Conservation (phyloP, 805 yeast species). For the Danielia oregonensis region DNA sequence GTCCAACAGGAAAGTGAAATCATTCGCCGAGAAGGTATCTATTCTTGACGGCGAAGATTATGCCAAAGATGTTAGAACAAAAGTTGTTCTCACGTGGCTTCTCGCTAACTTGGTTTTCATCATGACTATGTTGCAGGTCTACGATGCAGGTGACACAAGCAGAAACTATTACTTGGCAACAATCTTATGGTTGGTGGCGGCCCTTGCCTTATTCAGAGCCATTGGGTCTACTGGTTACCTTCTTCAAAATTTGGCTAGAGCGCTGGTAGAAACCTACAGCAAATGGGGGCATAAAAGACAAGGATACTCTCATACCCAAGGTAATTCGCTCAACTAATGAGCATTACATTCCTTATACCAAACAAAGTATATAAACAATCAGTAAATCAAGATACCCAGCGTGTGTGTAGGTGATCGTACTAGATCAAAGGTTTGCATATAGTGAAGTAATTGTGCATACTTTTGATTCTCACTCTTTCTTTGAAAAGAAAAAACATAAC, state of each 20-base stretch:
- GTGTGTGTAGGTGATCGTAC: too few species aligned
- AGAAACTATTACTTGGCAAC: constrained; percentile 72
- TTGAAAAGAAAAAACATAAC: too few species aligned
- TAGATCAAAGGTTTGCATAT: constrained; percentile 1
- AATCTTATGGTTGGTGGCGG: constrained; percentile 91
- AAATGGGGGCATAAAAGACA: constrained; percentile 40
- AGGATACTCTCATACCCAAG: constrained; percentile 34
- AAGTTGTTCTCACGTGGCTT: constrained; percentile 96
- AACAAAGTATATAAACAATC: too few species aligned
- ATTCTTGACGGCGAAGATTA: constrained; percentile 65
- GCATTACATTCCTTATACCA: too few species aligned
- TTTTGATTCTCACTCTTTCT: too few species aligned
- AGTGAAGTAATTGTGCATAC: constrained; percentile 1
- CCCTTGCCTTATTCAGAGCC: constrained; percentile 76
- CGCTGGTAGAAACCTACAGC: constrained; percentile 35
- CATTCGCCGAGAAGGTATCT: constrained; percentile 20
- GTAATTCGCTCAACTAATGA: constrained; percentile 32
- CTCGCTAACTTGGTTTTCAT: constrained; percentile 74
- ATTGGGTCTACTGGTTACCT: constrained; percentile 75
- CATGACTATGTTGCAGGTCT: constrained; percentile 85
- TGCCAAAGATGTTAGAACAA: constrained; percentile 89
- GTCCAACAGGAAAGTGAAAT: constrained; percentile 47
- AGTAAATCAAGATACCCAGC: too few species aligned
- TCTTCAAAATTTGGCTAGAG: constrained; percentile 34
- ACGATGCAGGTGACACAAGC: constrained; percentile 55